Percentiles rank a stretch among this genome's conserved stretches.
Conservation (phyloP, 1,284 basidiomycete genomes). For the Melampsora larici-populina region DNA sequence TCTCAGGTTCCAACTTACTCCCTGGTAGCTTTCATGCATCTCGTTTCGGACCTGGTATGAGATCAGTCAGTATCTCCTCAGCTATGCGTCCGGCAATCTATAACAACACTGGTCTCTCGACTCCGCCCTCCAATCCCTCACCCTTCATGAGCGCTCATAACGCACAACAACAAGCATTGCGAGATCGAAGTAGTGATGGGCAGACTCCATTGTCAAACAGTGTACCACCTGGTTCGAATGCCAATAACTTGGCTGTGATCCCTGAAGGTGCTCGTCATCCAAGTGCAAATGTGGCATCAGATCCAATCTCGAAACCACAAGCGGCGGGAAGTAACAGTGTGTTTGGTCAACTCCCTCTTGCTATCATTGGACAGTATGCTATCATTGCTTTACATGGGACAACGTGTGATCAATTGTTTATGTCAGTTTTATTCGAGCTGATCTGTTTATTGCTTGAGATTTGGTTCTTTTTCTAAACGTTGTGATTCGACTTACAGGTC, state of each 20-base stretch:
- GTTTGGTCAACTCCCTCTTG: constrained; percentile 47
- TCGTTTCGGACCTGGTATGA: constrained; percentile 19
- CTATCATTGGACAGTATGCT: constrained; percentile 52
- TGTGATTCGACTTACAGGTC: constrained; percentile 42
- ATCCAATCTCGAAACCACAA: not conserved
- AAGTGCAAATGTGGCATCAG: not conserved
- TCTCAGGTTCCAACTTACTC: not conserved
- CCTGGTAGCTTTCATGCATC: constrained; percentile 5
- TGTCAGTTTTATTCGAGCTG: constrained; percentile 41
- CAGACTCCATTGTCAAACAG: constrained; percentile 32
- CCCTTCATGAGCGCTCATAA: constrained; percentile 17
- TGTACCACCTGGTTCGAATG: constrained; percentile 46
- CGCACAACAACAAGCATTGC: not conserved
- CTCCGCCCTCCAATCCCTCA: constrained; percentile 56
- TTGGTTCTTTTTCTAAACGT: no score
- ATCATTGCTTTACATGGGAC: constrained; percentile 52
- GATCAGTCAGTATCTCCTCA: constrained; percentile 52
- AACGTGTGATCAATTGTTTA: constrained; percentile 54
- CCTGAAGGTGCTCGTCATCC: not conserved
- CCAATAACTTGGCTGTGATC: constrained; percentile 24
- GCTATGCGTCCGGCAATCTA: constrained; percentile 68
- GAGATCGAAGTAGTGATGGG: constrained; percentile 29
- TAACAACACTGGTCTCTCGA: constrained; percentile 69
- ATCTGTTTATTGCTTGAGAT: not conserved
- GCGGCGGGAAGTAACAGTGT: constrained; percentile 9